Evolutionary conservation across 768 basidiomycete genomes (phyloP), one percentile per base, ranked within the genome.

Genomic region (Termitomyces bulborhizus): DNA sequence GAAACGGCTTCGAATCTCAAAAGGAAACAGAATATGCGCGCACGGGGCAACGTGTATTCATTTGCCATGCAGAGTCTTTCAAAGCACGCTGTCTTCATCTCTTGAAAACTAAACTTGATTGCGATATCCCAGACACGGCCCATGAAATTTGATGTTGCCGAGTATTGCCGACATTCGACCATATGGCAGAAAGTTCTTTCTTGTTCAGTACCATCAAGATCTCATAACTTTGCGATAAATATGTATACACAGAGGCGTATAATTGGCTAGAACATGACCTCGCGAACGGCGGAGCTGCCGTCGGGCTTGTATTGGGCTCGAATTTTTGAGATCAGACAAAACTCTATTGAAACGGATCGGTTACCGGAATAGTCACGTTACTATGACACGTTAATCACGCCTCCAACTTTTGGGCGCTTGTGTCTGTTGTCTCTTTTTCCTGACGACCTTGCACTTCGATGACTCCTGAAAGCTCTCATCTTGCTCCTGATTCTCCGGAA

Each of bases 401-500:
- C 21, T 15, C 12, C 27, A 8, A 41, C 40, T 41, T 41, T 41
- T 21, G 18, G 40, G 6, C 18, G 21, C 39, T 42, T 21, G 16
- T 18, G 18, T 18, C 7, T 32, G 11, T 34, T 32, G 9, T 9
- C 6, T 34, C 24, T 9, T 7, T 26, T 36, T 26, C 26, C 24
- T 37, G 15, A 48, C 34, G 5, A 37, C 24, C 53, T 29, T 46
- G 34, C 26, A 16, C 40, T 27, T 48, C 21, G 24, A 60, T 60
- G 59, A 11, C 18, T 13, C 7, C 29, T 16, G 59, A 54, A 34
- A 43, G 11, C 3, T 43, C 54, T 24, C 6, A 4, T 1, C 43
- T 44, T 24, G n/a, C 57, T 36, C 48, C 57, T 31, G 54, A 54
- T 6, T 32, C 56, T 16, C 18, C 64, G 8, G 82, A 76, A 3